Evolutionary conservation across 345 rosid species (phyloP), one percentile per base, ranked within the genome.

Genomic region (Syzygium jambos): DNA sequence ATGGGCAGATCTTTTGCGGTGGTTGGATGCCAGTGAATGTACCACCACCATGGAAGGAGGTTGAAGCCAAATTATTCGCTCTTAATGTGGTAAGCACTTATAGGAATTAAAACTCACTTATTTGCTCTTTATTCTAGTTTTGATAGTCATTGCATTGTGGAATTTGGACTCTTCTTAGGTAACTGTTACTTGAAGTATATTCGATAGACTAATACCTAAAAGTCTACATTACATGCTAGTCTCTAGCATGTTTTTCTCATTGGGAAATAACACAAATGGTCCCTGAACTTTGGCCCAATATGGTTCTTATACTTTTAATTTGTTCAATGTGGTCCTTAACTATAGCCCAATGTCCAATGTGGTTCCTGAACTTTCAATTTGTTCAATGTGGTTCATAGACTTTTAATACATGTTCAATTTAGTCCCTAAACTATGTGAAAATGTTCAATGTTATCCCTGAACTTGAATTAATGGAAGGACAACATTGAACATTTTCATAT

Each of bases 41-140:
- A 86, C 87, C 94, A 78, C 92, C 94, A 88, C 95, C 93, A 86
- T 96, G 97, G 98, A 95, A 92, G 89, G 98, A 95, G 91, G 93
- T 97, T 88, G 99, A 97, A 90, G 89, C 93, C 78, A 95, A 95
- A 90, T 90, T 96, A 88, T 97, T 97, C 89, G 93, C 94, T 87
- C 95, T 97, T 86, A 93, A 95, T 93, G 98, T 93, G 93, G 99
- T 97, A 88, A 92, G 93, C 85, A 65, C 78, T 85, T 73, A 10
- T 73, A 10, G 8, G 82, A 73, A 73, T 73, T 61, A 61, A 73
- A 73, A 34, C 49, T 38, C 82, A 19, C 82, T 73, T 10, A 73
- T 21, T 19, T 19, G 82, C 49, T 73, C 49, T 73, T 73, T 19
- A 73, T 73, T 73, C 82, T 19, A 19, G 80, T 17, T 73, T 34